Percentiles rank a stretch among this genome's conserved stretches.
phyloP scores from a whole-genome alignment of 352 stramenopile species.

The Phytophthora niederhauseri region DNA sequence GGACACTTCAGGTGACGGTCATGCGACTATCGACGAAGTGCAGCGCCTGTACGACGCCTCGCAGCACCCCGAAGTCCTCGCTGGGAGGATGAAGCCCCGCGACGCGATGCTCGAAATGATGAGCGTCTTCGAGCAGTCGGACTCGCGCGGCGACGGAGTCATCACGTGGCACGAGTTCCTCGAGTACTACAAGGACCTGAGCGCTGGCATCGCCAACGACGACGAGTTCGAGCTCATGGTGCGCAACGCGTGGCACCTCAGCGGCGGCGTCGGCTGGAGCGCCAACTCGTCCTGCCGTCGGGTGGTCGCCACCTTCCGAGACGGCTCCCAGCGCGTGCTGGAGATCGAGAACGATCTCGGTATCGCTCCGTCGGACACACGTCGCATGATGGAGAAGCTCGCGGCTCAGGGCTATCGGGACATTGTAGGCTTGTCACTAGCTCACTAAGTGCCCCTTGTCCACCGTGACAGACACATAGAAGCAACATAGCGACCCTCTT shows the following conservation, averaged over 20 bases:
- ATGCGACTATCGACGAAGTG: constrained; percentile 74
- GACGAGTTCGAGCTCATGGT: constrained; percentile 91
- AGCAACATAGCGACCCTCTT: neutral
- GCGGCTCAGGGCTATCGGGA: constrained; percentile 54
- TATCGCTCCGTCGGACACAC: constrained; percentile 50
- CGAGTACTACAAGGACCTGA: constrained; percentile 92
- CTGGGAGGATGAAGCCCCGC: constrained; percentile 54
- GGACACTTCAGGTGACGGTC: constrained; percentile 68
- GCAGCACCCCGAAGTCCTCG: constrained; percentile 84
- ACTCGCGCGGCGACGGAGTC: constrained; percentile 42
- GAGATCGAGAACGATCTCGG: constrained; percentile 77
- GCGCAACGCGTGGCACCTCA: constrained; percentile 88
- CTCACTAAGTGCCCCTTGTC: constrained; percentile 3
- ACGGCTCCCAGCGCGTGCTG: constrained; percentile 72
- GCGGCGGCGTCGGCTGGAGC: constrained; percentile 71
- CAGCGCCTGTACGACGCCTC: constrained; percentile 74
- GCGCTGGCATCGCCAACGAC: constrained; percentile 76
- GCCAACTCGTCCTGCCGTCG: constrained; percentile 79
- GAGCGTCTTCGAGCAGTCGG: constrained; percentile 64
- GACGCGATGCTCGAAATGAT: constrained; percentile 88
- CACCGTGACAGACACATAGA: neutral
- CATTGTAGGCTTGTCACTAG: constrained; percentile 61
- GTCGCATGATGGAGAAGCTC: constrained; percentile 59
- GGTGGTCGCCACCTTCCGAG: constrained; percentile 71
- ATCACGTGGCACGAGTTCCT: constrained; percentile 89